Evolutionary conservation across 2,329 filamentous ascomycete genomes (phyloP), one percentile per base, ranked within the genome.

Genomic region (Penicillium sp.): DNA sequence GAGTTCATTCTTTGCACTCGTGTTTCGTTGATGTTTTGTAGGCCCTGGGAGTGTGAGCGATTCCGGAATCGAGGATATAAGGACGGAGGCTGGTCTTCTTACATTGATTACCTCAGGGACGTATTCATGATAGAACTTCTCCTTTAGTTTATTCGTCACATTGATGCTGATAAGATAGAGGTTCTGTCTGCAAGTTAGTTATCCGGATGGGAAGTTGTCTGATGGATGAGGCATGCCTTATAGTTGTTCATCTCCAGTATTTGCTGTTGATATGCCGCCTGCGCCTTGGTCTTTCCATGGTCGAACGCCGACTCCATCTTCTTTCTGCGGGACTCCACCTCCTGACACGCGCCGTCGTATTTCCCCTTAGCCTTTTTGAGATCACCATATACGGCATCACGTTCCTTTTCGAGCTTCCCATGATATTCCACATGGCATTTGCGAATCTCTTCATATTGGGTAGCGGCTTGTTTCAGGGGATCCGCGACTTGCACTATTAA

Each of bases 141-240:
- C 90, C 75, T 97, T 99, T 65, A 95, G 86, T 75, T 93, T 95
- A 73, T 99, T 99, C 29, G 91, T 95, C 50, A 97, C 89, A 66
- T 95, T 95, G 74, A 99, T 95, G 53, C 84, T 81, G 64, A 99
- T 95, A 53, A 99, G 76, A 66, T 99, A 99, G n/a, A 88, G 90
- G 69, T 99, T 99, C 77, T 82, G 58, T 12, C 14, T n/a, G 6
- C 28, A 31, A 14, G 5, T 64, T 37, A 67, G 71, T 46, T 66
- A 5, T 60, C 7, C 27, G 51, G 19, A 52, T 14, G 9, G 5
- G 16, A 14, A n/a, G 8, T 10, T 4, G 12, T 14, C 4, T 22
- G 16, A 19, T 12, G 12, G 29, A 2, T 4, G 11, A n/a, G 13
- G 43, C 57, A 37, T 57, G 67, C 71, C 64, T 99, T 99, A 69